Conservation (phyloP, 2,329 filamentous ascomycete genomes). For the Talaromyces sp. region DNA sequence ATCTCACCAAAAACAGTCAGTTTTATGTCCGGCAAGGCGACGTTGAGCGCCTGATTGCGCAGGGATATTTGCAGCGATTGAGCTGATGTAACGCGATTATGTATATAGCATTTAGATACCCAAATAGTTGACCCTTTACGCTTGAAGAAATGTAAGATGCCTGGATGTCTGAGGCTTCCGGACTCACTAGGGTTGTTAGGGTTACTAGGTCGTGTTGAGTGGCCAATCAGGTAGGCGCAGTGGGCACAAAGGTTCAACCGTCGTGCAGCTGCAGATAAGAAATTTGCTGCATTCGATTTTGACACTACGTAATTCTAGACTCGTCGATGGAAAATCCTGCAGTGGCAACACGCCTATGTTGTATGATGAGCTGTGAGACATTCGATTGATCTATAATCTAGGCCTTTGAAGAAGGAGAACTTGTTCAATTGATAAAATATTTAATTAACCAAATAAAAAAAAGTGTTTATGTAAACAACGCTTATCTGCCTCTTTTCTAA, state of each 20-base stretch:
- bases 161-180: background rate
- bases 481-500: slow-evolving; percentile 10
- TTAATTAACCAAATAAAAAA: background rate
- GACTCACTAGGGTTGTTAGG: background rate
- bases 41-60: slow-evolving; percentile 88
- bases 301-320: slow-evolving; percentile 1
- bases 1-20: slow-evolving; percentile 95
- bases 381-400: background rate
- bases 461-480: slow-evolving; percentile 2
- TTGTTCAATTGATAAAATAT: background rate
- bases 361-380: background rate
- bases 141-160: background rate
- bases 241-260: background rate
- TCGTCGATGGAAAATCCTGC: background rate
- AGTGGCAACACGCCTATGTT: background rate
- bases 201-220: background rate
- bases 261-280: background rate
- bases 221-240: background rate
- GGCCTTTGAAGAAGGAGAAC: background rate
- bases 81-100: slow-evolving; percentile 54
- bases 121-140: background rate
- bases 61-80: slow-evolving; percentile 91
- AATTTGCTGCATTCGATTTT: background rate
- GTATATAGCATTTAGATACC: slow-evolving; percentile 15
- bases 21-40: slow-evolving; percentile 96